These are phyloP conservation scores for Geranomyces variabilis DNA, from an alignment of 192 early-diverging fungal species.

Conservation along the genomic window DNA sequence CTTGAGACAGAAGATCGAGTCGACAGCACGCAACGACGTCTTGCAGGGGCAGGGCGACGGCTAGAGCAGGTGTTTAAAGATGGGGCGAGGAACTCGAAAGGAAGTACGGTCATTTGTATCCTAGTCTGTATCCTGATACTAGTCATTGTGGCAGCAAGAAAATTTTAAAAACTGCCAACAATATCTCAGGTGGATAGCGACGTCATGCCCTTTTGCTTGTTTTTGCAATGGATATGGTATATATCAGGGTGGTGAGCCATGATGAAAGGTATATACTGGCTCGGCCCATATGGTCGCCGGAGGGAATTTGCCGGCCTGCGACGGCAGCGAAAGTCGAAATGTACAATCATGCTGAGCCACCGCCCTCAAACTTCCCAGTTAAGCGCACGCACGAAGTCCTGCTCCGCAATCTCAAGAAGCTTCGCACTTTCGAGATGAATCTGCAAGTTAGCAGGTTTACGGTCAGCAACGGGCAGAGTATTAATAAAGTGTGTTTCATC, in stretches of 20 bases:
- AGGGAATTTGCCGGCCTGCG: too few species aligned
- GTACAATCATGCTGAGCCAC: too few species aligned
- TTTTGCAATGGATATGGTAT: too few species aligned
- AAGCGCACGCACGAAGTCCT: slow-evolving; percentile 52
- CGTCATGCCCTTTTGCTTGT: too few species aligned
- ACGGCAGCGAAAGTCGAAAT: too few species aligned
- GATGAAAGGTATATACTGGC: too few species aligned
- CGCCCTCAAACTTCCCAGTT: slow-evolving; percentile 34
- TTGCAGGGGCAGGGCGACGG: slow-evolving; percentile 51
- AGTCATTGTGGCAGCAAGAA: slow-evolving; percentile 32
- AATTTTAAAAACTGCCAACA: too few species aligned
- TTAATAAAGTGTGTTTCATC: too few species aligned
- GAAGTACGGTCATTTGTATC: slow-evolving; percentile 27
- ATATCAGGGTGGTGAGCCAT: too few species aligned
- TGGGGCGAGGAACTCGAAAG: slow-evolving; percentile 9
- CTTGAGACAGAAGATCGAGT: slow-evolving; percentile 72
- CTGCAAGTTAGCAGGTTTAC: slow-evolving; percentile 20
- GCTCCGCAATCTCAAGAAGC: slow-evolving; percentile 54
- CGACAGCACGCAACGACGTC: slow-evolving; percentile 55
- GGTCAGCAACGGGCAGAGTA: not conserved
- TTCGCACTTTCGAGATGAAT: slow-evolving; percentile 57
- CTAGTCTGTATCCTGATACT: slow-evolving; percentile 33
- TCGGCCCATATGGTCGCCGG: too few species aligned
- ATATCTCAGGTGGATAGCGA: too few species aligned
- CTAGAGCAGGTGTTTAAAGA: slow-evolving; percentile 53